These are phyloP conservation scores for Plectosphaerella cucumerina DNA, from an alignment of 2,329 filamentous ascomycete species.

Conservation along the genomic window DNA sequence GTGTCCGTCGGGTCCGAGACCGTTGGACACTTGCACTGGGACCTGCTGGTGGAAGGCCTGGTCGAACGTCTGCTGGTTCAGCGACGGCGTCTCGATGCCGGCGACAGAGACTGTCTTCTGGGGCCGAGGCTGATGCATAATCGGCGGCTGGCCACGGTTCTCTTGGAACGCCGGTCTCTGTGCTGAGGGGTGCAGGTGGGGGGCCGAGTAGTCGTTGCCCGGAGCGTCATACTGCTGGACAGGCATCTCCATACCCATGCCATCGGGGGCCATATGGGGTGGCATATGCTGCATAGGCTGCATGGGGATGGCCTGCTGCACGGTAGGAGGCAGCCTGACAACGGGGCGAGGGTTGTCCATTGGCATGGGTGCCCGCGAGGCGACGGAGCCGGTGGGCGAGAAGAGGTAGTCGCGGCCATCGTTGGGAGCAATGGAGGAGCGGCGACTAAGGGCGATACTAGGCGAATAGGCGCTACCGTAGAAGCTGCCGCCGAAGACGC, in stretches of 20 bases:
- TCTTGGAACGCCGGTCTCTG: slow-evolving; percentile 57
- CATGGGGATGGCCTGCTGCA: slow-evolving; percentile 18
- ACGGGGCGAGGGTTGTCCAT: slow-evolving; percentile 66
- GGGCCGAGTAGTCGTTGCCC: slow-evolving; percentile 50
- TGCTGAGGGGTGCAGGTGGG: slow-evolving; percentile 54
- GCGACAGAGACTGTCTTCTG: slow-evolving; percentile 93
- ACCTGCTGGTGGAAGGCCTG: slow-evolving; percentile 94
- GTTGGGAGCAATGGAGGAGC: slow-evolving; percentile 67
- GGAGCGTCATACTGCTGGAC: slow-evolving; percentile 26
- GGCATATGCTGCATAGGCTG: slow-evolving; percentile 13
- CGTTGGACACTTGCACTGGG: slow-evolving; percentile 65
- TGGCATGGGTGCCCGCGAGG: slow-evolving; percentile 62
- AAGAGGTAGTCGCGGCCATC: slow-evolving; percentile 67
- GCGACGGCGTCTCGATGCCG: slow-evolving; percentile 81
- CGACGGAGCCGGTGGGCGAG: slow-evolving; percentile 75
- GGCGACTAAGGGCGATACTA: slow-evolving; percentile 81
- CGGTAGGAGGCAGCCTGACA: slow-evolving; percentile 73
- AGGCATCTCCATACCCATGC: neutral
- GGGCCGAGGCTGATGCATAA: slow-evolving; percentile 92
- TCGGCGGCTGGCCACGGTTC: slow-evolving; percentile 46
- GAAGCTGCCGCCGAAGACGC: slow-evolving; percentile 67
- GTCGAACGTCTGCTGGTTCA: slow-evolving; percentile 64
- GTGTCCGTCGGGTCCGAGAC: slow-evolving; percentile 56
- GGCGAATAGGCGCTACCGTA: slow-evolving; percentile 77
- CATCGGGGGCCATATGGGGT: slow-evolving; percentile 17